Base-by-base conservation (phyloP, 768 basidiomycete genomes). In the Tephrocybe sp. region DNA sequence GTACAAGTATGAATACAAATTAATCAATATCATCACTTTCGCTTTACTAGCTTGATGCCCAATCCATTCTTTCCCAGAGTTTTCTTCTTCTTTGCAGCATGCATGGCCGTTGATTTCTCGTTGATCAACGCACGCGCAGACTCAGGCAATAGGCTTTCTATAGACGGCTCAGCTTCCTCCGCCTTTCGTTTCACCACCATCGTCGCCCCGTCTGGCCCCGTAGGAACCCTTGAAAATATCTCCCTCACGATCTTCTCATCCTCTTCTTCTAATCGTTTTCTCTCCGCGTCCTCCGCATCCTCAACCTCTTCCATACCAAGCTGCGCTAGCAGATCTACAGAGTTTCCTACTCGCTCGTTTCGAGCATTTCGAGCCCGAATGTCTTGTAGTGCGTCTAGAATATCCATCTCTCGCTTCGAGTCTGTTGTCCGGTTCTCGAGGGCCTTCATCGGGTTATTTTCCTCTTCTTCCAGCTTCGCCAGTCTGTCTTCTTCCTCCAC, bases 391-490 rank as follows among this genome's bases (percentile, higher is more conserved):
- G 92, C 92, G 64, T 99, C 97, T 59, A 98, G 78, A 48, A 96
- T 88, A 62, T 98, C 97, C 97, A 99, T 99, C 72, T 98, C 96
- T 45, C 95, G 82, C 68, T 96, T 94, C 31, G 91, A 91, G 70
- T 96, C 92, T 39, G 84, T 75, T 31, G 92, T 94, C 46, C 91
- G 85, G 67, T 92, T 91, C 77, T 99, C 97, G 40, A 98, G 77
- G 26, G 82, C 89, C 62, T 95, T 93, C 96, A 99, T 99, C 2
- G 97, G 93, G 62, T 97, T 92, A 68, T 93, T 92, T 68, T 93
- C 92, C 61, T 93, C 93, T 63, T 89, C 93, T 62, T 95, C 93
- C 19, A 93, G 67, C 63, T 87, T 86, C 20, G 88, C 88, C 19
- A 94, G 75, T 45, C 87, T 75, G 58, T 99, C 96, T 62, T 86